Conservation (phyloP, 2,329 filamentous ascomycete genomes). For the Fusarium sarcochroum region DNA sequence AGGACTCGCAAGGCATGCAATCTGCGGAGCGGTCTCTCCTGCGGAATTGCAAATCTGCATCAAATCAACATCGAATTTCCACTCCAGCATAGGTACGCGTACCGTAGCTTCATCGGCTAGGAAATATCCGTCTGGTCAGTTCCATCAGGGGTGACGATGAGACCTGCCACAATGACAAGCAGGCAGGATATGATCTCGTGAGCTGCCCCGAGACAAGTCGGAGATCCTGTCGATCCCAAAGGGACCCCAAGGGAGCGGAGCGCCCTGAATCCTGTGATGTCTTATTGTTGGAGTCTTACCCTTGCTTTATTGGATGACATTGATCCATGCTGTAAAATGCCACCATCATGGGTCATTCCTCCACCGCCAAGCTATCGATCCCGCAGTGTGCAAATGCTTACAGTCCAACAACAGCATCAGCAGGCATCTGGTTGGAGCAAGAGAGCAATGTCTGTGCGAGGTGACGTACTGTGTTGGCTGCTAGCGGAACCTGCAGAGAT, state of each 20-base stretch:
- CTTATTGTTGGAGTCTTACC: conserved; percentile 13
- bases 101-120: conserved; percentile 15
- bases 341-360: conserved; percentile 27
- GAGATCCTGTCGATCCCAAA: conserved; percentile 33
- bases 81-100: neutral
- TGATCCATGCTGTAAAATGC: conserved; percentile 26
- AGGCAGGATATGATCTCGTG: conserved; percentile 38
- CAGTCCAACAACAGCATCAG: conserved; percentile 25
- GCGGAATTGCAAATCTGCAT: conserved; percentile 14
- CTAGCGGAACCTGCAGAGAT: conserved; percentile 21
- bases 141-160: conserved; percentile 9
- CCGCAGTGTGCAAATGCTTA: conserved; percentile 24
- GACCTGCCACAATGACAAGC: conserved; percentile 9
- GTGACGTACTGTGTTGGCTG: conserved; percentile 42
- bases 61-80: conserved; percentile 15
- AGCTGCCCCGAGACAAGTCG: conserved; percentile 30
- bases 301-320: conserved; percentile 22
- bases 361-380: conserved; percentile 32
- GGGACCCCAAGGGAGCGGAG: conserved; percentile 32
- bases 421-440: conserved; percentile 24
- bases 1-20: conserved; percentile 12
- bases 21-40: conserved; percentile 1
- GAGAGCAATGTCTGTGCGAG: conserved; percentile 28
- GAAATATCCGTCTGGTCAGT: conserved; percentile 39
- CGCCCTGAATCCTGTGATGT: conserved; percentile 28